phyloP scores from a whole-genome alignment of 2,329 filamentous ascomycete species.

The Ophiostoma sp. region DNA sequence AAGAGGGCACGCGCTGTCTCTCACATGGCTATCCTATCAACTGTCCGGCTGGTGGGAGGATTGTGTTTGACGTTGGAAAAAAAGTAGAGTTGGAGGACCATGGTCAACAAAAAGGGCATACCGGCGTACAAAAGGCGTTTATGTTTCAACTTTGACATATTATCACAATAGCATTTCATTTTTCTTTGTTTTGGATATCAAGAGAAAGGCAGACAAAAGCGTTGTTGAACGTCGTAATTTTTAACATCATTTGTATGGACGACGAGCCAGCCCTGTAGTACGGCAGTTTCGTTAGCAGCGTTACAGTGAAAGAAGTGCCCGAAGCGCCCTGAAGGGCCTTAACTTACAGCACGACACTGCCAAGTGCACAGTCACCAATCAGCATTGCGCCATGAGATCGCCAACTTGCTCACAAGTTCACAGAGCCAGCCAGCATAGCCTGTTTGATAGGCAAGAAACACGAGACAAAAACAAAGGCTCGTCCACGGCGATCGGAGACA shows the following conservation, averaged over 20 bases:
- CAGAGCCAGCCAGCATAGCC: neutral
- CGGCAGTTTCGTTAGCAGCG: neutral
- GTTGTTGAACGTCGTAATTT: neutral
- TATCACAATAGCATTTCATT: neutral
- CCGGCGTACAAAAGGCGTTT: constrained; percentile 16
- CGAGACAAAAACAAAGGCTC: neutral
- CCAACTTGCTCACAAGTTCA: neutral
- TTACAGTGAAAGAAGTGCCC: neutral
- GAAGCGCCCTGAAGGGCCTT: neutral
- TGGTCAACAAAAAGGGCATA: constrained; percentile 10
- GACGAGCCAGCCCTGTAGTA: no score
- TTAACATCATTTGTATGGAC: neutral
- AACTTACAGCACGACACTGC: neutral
- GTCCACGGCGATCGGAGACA: no score
- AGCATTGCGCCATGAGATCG: neutral
- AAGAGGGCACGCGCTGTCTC: no score
- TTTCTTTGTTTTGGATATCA: neutral
- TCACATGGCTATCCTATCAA: no score
- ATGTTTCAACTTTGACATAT: neutral
- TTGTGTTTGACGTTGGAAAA: neutral
- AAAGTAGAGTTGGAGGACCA: neutral
- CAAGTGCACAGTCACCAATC: neutral
- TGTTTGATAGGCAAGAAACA: neutral
- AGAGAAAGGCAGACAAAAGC: no score
- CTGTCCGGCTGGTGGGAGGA: no score